Percentiles rank a stretch among this genome's conserved stretches.
Evolutionary conservation across 768 basidiomycete species (phyloP).

Genomic region (Lentinus brumalis): DNA sequence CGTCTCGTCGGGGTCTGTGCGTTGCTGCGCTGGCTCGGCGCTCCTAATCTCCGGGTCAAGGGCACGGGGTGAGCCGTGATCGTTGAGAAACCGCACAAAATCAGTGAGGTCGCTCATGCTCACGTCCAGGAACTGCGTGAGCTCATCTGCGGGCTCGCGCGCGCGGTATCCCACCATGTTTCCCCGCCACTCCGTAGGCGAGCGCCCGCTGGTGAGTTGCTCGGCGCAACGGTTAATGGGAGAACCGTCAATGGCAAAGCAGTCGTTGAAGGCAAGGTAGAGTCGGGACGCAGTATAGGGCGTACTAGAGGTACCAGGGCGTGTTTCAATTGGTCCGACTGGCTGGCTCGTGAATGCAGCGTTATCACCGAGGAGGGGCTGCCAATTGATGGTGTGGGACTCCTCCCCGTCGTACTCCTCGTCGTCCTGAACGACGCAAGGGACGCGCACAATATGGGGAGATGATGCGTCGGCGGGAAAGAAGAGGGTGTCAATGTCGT

Average conservation of each 20-base stretch:
- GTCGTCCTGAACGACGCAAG: not conserved
- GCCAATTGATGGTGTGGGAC: not conserved
- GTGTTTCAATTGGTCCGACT: not conserved
- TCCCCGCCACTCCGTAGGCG: not conserved
- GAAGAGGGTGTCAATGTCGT: too few species aligned
- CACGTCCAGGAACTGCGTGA: conserved; percentile 7
- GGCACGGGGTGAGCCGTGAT: not conserved
- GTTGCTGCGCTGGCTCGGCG: not conserved
- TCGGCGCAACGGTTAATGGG: conserved; percentile 1
- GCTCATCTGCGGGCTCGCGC: not conserved
- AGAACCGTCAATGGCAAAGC: not conserved
- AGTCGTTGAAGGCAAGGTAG: conserved; percentile 6
- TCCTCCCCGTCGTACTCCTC: not conserved
- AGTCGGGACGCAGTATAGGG: not conserved
- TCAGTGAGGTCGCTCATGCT: not conserved
- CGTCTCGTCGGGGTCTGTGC: too few species aligned
- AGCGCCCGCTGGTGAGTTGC: not conserved
- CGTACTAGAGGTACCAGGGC: not conserved
- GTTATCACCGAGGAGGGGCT: not conserved
- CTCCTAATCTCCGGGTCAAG: not conserved
- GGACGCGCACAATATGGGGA: too few species aligned
- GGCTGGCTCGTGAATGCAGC: not conserved
- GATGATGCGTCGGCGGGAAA: too few species aligned
- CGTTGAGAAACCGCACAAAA: not conserved
- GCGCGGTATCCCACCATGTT: conserved; percentile 5